Base-by-base conservation (phyloP, 495 filamentous ascomycete species). In the Daldinia bambusicola region DNA sequence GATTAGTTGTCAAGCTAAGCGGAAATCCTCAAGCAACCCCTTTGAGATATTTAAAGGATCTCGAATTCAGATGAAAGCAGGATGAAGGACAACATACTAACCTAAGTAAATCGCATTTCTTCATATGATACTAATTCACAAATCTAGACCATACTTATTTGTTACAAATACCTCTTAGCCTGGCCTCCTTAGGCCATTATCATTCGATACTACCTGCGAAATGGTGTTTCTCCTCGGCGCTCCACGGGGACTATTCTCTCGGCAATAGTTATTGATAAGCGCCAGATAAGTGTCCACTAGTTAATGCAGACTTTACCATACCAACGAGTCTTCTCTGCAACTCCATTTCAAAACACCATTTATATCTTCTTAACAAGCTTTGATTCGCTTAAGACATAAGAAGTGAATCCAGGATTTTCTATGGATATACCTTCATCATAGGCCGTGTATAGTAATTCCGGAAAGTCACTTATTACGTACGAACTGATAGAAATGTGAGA, bases 161-260 rank as follows among this genome's bases (percentile, higher is more conserved):
- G 41, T 20, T 8, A 45, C 7, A 18, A 18, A 18, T 45, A 18
- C 41, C 1, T 7, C 7, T 20, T 34, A 56, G 50, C 30, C 45
- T 31, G 37, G 45, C 37, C 6, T 12, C 7, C 8, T 22, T 64
- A 14, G 38, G 13, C 32, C 43, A 22, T 48, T 40, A 40, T 40
- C n/a, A n/a, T 66, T 34, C 55, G 53, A 43, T 57, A n/a, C 55
- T n/a, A 68, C 41, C 8, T 55, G 37, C 30, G 57, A 66, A 26
- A 43, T 59, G 43, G n/a, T 51, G 63, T 40, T 61, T 67, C 64
- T 67, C 64, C 64, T 56, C 61, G 64, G 64, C 56, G 56, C 56
- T 55, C 64, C 55, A 61, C 56, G 64, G 64, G 64, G 18, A 63
- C 34, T 22, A 52, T 18, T 10, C 13, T 45, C 2, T 60, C 32